These are phyloP conservation scores for Acacia acuminata DNA, from an alignment of 306 rosid species.

Conservation along the genomic window DNA sequence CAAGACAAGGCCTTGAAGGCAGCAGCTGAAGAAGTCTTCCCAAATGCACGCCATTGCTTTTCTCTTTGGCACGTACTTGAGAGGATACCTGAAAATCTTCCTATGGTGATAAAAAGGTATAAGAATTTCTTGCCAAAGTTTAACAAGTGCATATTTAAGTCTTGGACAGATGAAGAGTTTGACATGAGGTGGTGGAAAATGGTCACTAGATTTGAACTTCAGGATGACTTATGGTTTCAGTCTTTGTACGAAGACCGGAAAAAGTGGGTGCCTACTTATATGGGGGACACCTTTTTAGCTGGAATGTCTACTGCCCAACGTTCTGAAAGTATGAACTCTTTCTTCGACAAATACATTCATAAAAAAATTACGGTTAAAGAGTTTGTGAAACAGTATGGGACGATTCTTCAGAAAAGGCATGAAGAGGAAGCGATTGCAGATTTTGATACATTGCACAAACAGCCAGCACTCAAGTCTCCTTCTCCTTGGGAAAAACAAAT, in stretches of 20 bases:
- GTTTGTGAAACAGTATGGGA: conserved; percentile 80
- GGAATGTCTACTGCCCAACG: conserved; percentile 83
- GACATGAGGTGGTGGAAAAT: conserved; percentile 93
- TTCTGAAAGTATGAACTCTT: conserved; percentile 82
- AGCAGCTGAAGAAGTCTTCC: conserved; percentile 83
- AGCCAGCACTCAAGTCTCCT: conserved; percentile 92
- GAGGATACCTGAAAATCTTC: conserved; percentile 76
- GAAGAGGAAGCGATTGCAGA: conserved; percentile 92
- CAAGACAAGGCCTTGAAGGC: conserved; percentile 74
- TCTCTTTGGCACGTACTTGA: conserved; percentile 78
- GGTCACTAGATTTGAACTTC: conserved; percentile 81
- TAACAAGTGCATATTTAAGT: conserved; percentile 75
- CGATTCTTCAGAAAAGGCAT: conserved; percentile 78
- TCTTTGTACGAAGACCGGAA: conserved; percentile 76
- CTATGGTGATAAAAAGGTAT: conserved; percentile 64
- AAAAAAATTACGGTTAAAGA: conserved; percentile 85
- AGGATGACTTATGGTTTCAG: conserved; percentile 68
- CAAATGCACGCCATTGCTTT: conserved; percentile 74
- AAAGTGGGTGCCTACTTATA: conserved; percentile 80
- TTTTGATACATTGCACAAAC: conserved; percentile 92
- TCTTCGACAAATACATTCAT: conserved; percentile 90
- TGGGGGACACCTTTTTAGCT: conserved; percentile 79
- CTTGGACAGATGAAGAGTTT: conserved; percentile 85
- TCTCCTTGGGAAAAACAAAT: conserved; percentile 97
- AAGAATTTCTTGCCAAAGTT: conserved; percentile 69